These are phyloP conservation scores for Tolypocladium cylindrosporum DNA, from an alignment of 2,329 filamentous ascomycete species.

Conservation along the genomic window DNA sequence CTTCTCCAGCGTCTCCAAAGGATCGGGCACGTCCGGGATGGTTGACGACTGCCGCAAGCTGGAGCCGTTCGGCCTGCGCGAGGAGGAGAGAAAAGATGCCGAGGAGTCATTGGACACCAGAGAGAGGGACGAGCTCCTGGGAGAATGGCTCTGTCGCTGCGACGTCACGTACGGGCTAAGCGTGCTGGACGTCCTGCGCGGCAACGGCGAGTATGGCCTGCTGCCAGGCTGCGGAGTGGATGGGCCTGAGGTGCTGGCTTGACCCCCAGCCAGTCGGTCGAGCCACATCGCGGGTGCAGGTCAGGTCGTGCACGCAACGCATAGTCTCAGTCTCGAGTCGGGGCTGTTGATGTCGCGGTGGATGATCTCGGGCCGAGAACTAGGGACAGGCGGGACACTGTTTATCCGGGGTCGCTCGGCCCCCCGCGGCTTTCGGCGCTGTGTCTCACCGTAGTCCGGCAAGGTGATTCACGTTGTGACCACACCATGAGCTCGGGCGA, in stretches of 20 bases:
- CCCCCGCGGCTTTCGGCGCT: too few relatives aligned
- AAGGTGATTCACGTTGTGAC: too few relatives aligned
- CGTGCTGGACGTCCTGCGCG: constrained; percentile 56
- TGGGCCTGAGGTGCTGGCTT: constrained; percentile 48
- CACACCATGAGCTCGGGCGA: too few relatives aligned
- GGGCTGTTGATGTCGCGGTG: too few relatives aligned
- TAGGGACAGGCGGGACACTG: too few relatives aligned
- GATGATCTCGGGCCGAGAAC: too few relatives aligned
- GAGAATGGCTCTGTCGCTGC: constrained; percentile 55
- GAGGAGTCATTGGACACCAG: constrained; percentile 69
- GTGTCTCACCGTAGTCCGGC: too few relatives aligned
- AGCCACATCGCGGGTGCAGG: constrained; percentile 61
- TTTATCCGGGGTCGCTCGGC: too few relatives aligned
- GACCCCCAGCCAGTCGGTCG: constrained; percentile 65
- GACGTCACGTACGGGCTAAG: constrained; percentile 60
- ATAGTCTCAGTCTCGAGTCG: too few relatives aligned
- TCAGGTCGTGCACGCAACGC: not conserved
- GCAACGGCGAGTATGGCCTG: constrained; percentile 62
- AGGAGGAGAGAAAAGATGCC: constrained; percentile 59
- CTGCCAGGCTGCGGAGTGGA: constrained; percentile 52
- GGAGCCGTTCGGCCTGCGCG: constrained; percentile 57
- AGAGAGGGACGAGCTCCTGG: constrained; percentile 69
- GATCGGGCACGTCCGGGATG: constrained; percentile 47
- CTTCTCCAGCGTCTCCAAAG: constrained; percentile 56
- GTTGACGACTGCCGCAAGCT: constrained; percentile 49